These are phyloP conservation scores for Lichtheimia corymbifera DNA, from an alignment of 371 early-diverging fungal species.

Conservation along the genomic window DNA sequence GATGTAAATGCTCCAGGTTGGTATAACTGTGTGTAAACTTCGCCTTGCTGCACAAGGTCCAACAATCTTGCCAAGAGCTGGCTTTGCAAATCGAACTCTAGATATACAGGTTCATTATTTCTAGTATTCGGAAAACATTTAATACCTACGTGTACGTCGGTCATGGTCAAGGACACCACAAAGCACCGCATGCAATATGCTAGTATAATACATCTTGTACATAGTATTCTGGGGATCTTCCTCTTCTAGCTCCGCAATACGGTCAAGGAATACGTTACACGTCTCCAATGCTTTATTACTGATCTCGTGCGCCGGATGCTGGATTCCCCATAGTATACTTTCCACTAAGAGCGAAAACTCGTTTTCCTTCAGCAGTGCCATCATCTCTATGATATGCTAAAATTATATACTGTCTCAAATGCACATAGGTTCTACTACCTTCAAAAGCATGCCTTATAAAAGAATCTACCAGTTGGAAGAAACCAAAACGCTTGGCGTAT, in stretches of 20 bases:
- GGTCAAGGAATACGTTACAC: conserved; percentile 74
- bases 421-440: background rate
- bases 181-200: conserved; percentile 84
- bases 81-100: conserved; percentile 88
- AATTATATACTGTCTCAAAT: background rate
- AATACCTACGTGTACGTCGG: conserved; percentile 82
- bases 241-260: conserved; percentile 63
- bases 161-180: conserved; percentile 90
- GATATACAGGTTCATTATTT: background rate
- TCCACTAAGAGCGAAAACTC: conserved; percentile 81
- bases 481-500: conserved; percentile 90
- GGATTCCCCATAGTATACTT: conserved; percentile 94
- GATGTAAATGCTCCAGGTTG: conserved; percentile 65
- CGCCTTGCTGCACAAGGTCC: conserved; percentile 77
- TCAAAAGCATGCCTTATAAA: conserved; percentile 32
- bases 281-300: conserved; percentile 85
- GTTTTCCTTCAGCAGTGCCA: conserved; percentile 63
- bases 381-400: conserved; percentile 54
- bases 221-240: conserved; percentile 77
- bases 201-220: conserved; percentile 82
- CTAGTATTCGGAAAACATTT: background rate
- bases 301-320: conserved; percentile 93
- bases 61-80: conserved; percentile 86
- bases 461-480: conserved; percentile 81
- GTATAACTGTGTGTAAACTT: conserved; percentile 78